Percentiles rank a stretch among this genome's conserved stretches.
phyloP scores from a whole-genome alignment of 768 basidiomycete species.

The Galerina sulciceps region DNA sequence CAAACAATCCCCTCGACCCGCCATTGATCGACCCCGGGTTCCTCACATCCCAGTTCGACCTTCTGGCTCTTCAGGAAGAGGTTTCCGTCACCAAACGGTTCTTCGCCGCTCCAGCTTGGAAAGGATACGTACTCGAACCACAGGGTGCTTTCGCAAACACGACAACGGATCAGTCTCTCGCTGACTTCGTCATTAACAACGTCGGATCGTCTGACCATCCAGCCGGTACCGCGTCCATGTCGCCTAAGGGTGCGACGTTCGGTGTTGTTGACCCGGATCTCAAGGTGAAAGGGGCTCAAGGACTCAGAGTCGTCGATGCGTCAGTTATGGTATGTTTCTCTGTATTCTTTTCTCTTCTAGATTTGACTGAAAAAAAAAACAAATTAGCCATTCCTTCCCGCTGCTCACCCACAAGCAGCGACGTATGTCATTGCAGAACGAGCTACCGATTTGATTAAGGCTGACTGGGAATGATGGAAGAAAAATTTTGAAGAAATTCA shows the following conservation, averaged over 20 bases:
- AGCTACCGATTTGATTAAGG: constrained; percentile 20
- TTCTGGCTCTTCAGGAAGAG: constrained; percentile 24
- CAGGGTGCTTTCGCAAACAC: constrained; percentile 15
- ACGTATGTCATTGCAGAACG: constrained; percentile 19
- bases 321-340: constrained; percentile 29
- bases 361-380: neutral
- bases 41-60: constrained; percentile 32
- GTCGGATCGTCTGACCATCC: constrained; percentile 25
- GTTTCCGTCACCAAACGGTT: constrained; percentile 14
- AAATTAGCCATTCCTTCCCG: constrained; percentile 19
- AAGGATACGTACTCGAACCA: constrained; percentile 26
- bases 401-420: constrained; percentile 20
- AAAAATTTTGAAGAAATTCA: neutral
- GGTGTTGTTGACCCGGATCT: constrained; percentile 39
- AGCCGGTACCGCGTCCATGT: constrained; percentile 31
- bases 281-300: constrained; percentile 30
- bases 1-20: constrained; percentile 43
- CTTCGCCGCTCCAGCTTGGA: constrained; percentile 25
- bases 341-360: neutral
- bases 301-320: constrained; percentile 39
- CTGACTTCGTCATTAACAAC: constrained; percentile 17
- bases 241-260: constrained; percentile 22
- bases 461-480: constrained; percentile 4
- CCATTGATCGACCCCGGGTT: constrained; percentile 54
- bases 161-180: constrained; percentile 26